These are phyloP conservation scores for Urtica urens DNA, from an alignment of 306 rosid species.

Conservation along the genomic window DNA sequence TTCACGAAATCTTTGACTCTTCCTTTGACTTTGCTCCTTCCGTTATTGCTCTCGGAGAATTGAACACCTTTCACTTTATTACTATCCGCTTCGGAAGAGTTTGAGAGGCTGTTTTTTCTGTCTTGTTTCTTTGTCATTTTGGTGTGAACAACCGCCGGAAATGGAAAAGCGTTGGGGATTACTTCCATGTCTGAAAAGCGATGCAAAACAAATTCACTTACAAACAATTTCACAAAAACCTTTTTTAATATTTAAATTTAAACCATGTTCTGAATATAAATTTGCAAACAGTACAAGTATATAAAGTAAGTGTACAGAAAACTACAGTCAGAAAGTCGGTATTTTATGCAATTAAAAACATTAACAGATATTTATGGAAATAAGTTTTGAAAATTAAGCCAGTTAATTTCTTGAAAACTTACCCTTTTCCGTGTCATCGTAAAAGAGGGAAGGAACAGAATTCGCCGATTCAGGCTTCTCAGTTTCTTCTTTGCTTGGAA, in stretches of 20 bases:
- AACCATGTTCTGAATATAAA: too few relatives aligned
- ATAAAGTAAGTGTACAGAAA: too few relatives aligned
- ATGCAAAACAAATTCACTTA: too few relatives aligned
- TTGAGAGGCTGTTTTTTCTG: slow-evolving; percentile 17
- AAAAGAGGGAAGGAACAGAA: slow-evolving; percentile 27
- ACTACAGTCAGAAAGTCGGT: too few relatives aligned
- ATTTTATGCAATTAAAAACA: too few relatives aligned
- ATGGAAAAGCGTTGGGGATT: slow-evolving; percentile 27
- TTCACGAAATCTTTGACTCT: slow-evolving; percentile 70
- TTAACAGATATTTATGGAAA: too few relatives aligned
- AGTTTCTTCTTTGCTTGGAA: slow-evolving; percentile 5
- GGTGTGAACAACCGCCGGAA: slow-evolving; percentile 18
- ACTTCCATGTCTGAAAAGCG: slow-evolving; percentile 19
- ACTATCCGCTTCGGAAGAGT: slow-evolving; percentile 25
- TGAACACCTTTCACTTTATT: slow-evolving; percentile 25
- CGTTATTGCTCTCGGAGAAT: slow-evolving; percentile 37
- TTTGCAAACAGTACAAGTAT: too few relatives aligned
- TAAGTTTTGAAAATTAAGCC: not conserved
- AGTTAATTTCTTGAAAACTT: too few relatives aligned
- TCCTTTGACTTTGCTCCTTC: slow-evolving; percentile 43
- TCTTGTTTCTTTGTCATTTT: slow-evolving; percentile 31
- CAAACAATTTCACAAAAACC: too few relatives aligned
- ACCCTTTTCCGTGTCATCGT: slow-evolving; percentile 37
- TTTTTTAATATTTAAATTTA: too few relatives aligned
- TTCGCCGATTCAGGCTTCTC: slow-evolving; percentile 25